phyloP scores from a whole-genome alignment of 768 basidiomycete genomes.

The Megacollybia marginata region DNA sequence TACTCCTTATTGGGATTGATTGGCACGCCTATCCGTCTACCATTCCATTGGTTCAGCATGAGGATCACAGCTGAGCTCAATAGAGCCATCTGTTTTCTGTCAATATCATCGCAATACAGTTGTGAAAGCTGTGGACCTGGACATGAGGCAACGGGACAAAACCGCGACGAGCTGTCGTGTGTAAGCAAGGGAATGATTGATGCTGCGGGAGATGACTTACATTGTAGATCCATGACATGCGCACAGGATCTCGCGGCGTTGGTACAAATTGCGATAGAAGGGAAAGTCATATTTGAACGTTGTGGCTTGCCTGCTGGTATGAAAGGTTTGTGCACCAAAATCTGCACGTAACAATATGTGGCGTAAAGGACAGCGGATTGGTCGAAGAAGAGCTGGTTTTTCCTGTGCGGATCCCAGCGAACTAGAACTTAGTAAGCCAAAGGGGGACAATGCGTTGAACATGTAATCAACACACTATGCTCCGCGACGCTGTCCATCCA shows the following conservation, averaged over 20 bases:
- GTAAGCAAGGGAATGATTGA: too few relatives aligned
- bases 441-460: neutral
- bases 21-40: too few relatives aligned
- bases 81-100: too few relatives aligned
- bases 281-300: slow-evolving; percentile 9
- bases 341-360: slow-evolving; percentile 34
- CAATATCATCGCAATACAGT: too few relatives aligned
- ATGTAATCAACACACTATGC: slow-evolving; percentile 31
- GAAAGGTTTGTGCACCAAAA: slow-evolving; percentile 40
- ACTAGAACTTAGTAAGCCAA: slow-evolving; percentile 7
- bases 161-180: too few relatives aligned
- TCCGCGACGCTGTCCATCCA: slow-evolving; percentile 59
- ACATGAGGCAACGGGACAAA: too few relatives aligned
- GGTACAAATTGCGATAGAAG: slow-evolving; percentile 31
- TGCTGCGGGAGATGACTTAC: too few relatives aligned
- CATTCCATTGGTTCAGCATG: too few relatives aligned
- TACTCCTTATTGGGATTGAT: too few relatives aligned
- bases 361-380: slow-evolving; percentile 32
- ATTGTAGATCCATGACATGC: slow-evolving; percentile 29
- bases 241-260: slow-evolving; percentile 26
- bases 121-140: too few relatives aligned
- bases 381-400: slow-evolving; percentile 25
- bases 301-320: slow-evolving; percentile 22
- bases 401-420: slow-evolving; percentile 14
- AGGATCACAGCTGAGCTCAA: too few relatives aligned